Percentiles rank a stretch among this genome's conserved stretches.
phyloP scores from a whole-genome alignment of 2,329 filamentous ascomycete species.

The Metarhizium guizhouense region DNA sequence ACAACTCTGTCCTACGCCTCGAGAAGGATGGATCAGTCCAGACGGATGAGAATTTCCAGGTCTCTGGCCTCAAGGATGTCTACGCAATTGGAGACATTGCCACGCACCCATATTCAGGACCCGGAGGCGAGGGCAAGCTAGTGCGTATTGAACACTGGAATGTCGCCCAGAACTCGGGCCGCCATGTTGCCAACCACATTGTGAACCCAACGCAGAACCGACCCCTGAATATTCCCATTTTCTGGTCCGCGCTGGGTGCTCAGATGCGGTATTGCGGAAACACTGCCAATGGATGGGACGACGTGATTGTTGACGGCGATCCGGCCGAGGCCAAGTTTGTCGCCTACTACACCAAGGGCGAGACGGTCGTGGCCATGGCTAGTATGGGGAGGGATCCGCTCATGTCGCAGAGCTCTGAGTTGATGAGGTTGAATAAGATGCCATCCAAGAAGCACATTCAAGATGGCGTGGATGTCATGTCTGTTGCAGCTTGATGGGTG shows the following conservation, averaged over 20 bases:
- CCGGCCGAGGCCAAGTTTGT: constrained; percentile 73
- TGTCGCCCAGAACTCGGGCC: constrained; percentile 88
- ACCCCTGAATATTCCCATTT: constrained; percentile 80
- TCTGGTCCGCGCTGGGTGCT: constrained; percentile 88
- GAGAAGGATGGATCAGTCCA: constrained; percentile 78
- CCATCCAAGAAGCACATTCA: constrained; percentile 68
- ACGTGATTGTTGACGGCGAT: constrained; percentile 70
- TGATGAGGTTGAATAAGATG: constrained; percentile 81
- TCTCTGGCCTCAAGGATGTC: constrained; percentile 69
- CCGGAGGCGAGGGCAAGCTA: constrained; percentile 63
- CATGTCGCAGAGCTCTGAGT: constrained; percentile 71
- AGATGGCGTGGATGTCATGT: constrained; percentile 47
- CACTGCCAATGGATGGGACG: constrained; percentile 73
- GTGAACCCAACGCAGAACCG: constrained; percentile 49
- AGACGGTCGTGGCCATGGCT: constrained; percentile 81
- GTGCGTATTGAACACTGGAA: constrained; percentile 97
- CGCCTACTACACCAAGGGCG: constrained; percentile 80
- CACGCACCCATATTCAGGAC: constrained; percentile 87
- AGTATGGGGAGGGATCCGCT: constrained; percentile 86
- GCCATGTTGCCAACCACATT: constrained; percentile 71
- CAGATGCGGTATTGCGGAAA: constrained; percentile 94
- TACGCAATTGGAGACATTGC: constrained; percentile 95
- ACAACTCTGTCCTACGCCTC: constrained; percentile 60
- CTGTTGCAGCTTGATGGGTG: constrained; percentile 17
- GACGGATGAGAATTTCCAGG: constrained; percentile 71